Base-by-base conservation (phyloP, 1,284 basidiomycete species). In the Kalmanozyma brasiliensis region DNA sequence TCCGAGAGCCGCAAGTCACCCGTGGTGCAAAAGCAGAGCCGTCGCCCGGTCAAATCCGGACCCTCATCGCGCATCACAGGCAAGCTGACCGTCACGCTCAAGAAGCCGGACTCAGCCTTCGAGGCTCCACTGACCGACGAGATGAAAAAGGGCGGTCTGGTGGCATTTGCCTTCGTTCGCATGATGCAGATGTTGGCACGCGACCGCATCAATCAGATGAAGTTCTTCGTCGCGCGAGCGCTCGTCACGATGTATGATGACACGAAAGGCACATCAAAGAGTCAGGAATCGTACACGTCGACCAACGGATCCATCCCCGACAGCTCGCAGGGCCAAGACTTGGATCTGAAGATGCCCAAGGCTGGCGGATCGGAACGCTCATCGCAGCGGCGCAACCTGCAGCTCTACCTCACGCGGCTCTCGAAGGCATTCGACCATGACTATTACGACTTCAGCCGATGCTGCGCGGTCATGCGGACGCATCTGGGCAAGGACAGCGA, bases 191-290 rank as follows among this genome's bases (percentile, higher is more conserved):
- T 69, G 66, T 36, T 56, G 36, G 47, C 47, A 16, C 42, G 60
- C 33, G 40, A 52, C 19, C 59, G 66, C 32, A 52, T 59, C 48
- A 64, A 69, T 23, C 60, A 56, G 29, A 49, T 64, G 23, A 69
- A 69, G 30, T 57, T 63, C 16, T 35, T 69, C 11, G 16, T 69
- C 17, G 66, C 56, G 1, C 49, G 43, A 14, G 51, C 60, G 2
- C n/a, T 69, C 30, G 11, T 41, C 17, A 20, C 22, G 9, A 26
- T 53, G 37, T 32, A 52, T 6, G 16, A 24, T 1, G 30, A 16
- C 19, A 22, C 4, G 20, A 19, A 24, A n/a, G 14, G 33, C 20
- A 10, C 17, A 20, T 24, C 23, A 13, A 24, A 10, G n/a, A 38
- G 37, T 35, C 36, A 16, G 33, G 42, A 24, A 3, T 16, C 33